These are phyloP conservation scores for Neurospora intermedia DNA, from an alignment of 495 filamentous ascomycete genomes.

Conservation along the genomic window DNA sequence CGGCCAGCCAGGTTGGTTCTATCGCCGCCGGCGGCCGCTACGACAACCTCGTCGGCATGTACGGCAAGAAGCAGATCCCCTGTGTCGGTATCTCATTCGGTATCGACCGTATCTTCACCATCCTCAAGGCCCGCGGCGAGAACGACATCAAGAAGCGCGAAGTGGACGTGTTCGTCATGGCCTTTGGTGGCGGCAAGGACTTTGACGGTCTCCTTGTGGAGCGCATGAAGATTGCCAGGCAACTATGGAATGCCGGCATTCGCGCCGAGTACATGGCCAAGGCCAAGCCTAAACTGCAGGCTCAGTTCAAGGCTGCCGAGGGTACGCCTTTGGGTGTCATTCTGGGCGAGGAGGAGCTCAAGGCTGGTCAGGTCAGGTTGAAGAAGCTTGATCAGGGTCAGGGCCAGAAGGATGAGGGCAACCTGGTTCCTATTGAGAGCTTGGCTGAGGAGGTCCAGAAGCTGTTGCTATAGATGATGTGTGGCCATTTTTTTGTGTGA, in stretches of 20 bases:
- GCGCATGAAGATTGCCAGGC: slow-evolving; percentile 62
- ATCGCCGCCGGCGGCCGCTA: slow-evolving; percentile 88
- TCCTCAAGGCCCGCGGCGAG: slow-evolving; percentile 68
- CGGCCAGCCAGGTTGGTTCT: slow-evolving; percentile 41
- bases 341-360: slow-evolving; percentile 73
- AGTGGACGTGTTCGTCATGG: slow-evolving; percentile 85
- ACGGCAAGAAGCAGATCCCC: slow-evolving; percentile 74
- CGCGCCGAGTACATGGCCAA: slow-evolving; percentile 69
- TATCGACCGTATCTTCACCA: slow-evolving; percentile 88
- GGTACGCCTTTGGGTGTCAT: slow-evolving; percentile 68
- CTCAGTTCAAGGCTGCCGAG: slow-evolving; percentile 77
- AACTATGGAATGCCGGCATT: slow-evolving; percentile 69
- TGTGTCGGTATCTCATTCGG: slow-evolving; percentile 94
- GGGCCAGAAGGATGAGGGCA: slow-evolving; percentile 61
- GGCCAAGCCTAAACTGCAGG: slow-evolving; percentile 64
- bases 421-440: slow-evolving; percentile 41
- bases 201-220: slow-evolving; percentile 66
- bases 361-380: slow-evolving; percentile 62
- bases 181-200: slow-evolving; percentile 70
- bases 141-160: slow-evolving; percentile 46
- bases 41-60: slow-evolving; percentile 91
- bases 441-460: slow-evolving; percentile 52
- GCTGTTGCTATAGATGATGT: slow-evolving; percentile 14
- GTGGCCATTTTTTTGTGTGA: not conserved
- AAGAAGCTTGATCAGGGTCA: slow-evolving; percentile 62